Evolutionary conservation across 208 protist genomes (phyloP), one percentile per base, ranked within the genome.

Genomic region (Endotrypanum monterogeii): DNA sequence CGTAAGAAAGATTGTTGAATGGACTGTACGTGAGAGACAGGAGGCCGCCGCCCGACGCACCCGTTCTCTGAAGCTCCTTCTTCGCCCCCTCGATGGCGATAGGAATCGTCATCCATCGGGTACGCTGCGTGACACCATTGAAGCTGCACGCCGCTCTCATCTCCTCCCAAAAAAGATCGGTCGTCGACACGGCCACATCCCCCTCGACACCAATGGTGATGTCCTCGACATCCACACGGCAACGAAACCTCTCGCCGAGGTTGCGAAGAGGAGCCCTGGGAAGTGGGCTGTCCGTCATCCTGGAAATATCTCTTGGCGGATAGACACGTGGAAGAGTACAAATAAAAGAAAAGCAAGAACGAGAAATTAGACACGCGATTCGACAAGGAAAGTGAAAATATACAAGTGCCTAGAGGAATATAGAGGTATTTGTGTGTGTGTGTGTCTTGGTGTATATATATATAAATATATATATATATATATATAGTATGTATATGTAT

Each of bases 161-260:
- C 83, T 93, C 85, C 76, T 93, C 88, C 85, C 88, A 93, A 61
- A 79, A 82, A 11, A 79, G 67, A 0, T 35, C 66, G 28, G 39
- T 81, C 58, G 61, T 83, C 63, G 35, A 73, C 16, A 52, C 52
- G 69, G 37, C 54, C 65, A 41, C 79, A 50, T 60, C 67, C 2
- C 77, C 68, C 46, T 80, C 71, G 32, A 89, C 70, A 51, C 79
- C 83, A 39, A 93, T 71, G 37, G 35, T 72, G 41, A 88, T 66
- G 51, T 93, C 78, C 69, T 93, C 83, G 16, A 93, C 67, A 50
- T 82, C 81, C 50, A 93, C 62, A 57, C 81, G 79, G 74, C 88
- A 93, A 25, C 77, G 71, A 69, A 79, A 79, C 30, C 57, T 67
- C 67, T 79, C 74, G 30, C 67, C 74, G 25, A 50, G 58, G 16